Conservation (phyloP, 176 grass and related monocot genomes). For the Ensete ventricosum region DNA sequence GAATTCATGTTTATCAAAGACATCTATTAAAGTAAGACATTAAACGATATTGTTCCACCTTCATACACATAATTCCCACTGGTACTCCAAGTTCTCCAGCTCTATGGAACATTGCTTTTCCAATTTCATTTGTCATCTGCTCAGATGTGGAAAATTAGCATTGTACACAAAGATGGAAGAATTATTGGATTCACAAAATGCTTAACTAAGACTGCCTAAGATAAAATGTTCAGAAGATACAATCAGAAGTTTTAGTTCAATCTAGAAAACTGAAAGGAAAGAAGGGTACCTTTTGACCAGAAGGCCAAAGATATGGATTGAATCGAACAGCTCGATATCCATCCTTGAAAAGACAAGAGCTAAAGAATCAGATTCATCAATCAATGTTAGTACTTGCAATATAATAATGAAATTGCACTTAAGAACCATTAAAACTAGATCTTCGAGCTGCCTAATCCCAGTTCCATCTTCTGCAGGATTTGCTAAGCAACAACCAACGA, state of each 20-base stretch:
- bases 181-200: background rate
- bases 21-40: background rate
- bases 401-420: constrained; percentile 3
- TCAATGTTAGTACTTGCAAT: background rate
- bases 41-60: constrained; percentile 31
- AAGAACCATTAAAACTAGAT: constrained; percentile 60
- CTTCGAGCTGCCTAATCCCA: constrained; percentile 66
- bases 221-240: no score
- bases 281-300: constrained; percentile 71
- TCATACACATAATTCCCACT: constrained; percentile 70
- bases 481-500: constrained; percentile 74
- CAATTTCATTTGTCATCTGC: constrained; percentile 79
- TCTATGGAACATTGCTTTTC: constrained; percentile 72
- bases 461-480: constrained; percentile 76
- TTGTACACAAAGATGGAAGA: background rate
- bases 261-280: background rate
- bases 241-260: no score
- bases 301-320: constrained; percentile 83
- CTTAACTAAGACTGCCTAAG: background rate
- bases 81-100: constrained; percentile 80
- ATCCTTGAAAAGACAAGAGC: constrained; percentile 38
- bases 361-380: background rate
- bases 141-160: constrained; percentile 3
- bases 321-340: constrained; percentile 74
- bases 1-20: background rate